Base-by-base conservation (phyloP, 768 basidiomycete genomes). In the Leucocoprinus sp. region DNA sequence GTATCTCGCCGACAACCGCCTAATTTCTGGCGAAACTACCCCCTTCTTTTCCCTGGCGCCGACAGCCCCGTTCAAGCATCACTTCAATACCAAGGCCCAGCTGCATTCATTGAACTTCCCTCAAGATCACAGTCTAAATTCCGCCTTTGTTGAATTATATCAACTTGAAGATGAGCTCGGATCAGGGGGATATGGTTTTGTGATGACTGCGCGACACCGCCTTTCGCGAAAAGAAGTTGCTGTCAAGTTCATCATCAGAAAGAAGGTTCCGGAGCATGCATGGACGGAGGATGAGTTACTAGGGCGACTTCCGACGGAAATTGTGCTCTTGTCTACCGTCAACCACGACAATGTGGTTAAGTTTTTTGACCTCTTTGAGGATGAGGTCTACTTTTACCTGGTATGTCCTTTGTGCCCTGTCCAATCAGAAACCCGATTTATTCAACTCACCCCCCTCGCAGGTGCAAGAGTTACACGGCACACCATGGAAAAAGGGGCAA, bases 241-340 rank as follows among this genome's bases (percentile, higher is more conserved):
- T 0, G 86, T 96, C 63, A 97, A 97, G 65, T 96, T 97, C 61
- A 92, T 97, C 57, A 78, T 86, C 67, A 93, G 90, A 62, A 74
- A 82, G 70, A 73, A 76, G 56, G 69, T 82, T 21, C 74, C 74
- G 14, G 68, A 71, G 23, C 61, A 71, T 50, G 74, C 74, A 26
- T 78, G 80, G 81, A 77, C 76, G 64, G 64, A 80, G 42, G 79
- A 88, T 58, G 70, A 78, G 40, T 59, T 64, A 17, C 61, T 75
- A 42, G 79, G 84, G 19, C 71, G 68, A 45, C 63, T 95, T 21
- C 93, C 93, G 5, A 77, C 81, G 24, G 93, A 97, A 64, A 77
- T 91, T 28, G 73, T 84, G 59, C 66, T 96, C 14, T 71, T 97
- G 33, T 76, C 72, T 52, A 71, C 74, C 53, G 72, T 89, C 46